Evolutionary conservation across 352 stramenopile genomes (phyloP).

Genomic region (Phytophthora pinifolia): DNA sequence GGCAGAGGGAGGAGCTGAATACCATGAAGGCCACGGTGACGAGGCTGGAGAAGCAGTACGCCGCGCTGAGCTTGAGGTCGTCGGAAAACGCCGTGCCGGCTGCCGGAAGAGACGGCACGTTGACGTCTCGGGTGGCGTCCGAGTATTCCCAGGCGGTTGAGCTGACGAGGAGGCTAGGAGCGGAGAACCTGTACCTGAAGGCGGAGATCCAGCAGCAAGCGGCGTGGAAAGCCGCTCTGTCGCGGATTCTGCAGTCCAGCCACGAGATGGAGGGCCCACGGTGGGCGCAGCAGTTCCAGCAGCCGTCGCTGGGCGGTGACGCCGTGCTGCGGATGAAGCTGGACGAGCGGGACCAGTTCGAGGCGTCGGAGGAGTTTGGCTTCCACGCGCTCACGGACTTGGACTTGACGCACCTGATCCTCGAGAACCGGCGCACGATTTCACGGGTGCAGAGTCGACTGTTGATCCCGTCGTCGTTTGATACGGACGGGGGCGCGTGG

Average conservation of each 20-base stretch:
- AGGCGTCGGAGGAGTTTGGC: constrained; percentile 30
- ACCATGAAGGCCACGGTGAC: constrained; percentile 35
- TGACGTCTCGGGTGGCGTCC: not conserved
- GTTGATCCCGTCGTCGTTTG: constrained; percentile 19
- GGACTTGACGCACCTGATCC: constrained; percentile 29
- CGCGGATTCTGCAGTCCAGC: constrained; percentile 30
- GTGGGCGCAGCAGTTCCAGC: constrained; percentile 19
- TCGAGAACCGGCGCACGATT: constrained; percentile 30
- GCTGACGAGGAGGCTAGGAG: constrained; percentile 27
- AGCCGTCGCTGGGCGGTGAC: constrained; percentile 8
- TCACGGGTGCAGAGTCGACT: constrained; percentile 25
- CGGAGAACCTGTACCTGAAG: constrained; percentile 47
- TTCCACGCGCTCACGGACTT: constrained; percentile 29
- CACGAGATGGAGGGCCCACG: constrained; percentile 15
- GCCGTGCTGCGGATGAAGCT: constrained; percentile 15
- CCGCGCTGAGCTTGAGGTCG: constrained; percentile 27
- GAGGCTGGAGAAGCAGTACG: constrained; percentile 42
- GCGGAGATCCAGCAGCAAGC: constrained; percentile 38
- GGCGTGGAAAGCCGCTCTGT: constrained; percentile 33
- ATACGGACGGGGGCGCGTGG: constrained; percentile 15
- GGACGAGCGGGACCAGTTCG: constrained; percentile 18
- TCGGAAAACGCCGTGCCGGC: not conserved
- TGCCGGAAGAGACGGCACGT: not conserved
- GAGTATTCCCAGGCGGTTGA: constrained; percentile 31
- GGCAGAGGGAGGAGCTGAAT: constrained; percentile 34